Evolutionary conservation across 352 stramenopile species (phyloP), one percentile per base, ranked within the genome.

Genomic region (Phytophthora tubulina): DNA sequence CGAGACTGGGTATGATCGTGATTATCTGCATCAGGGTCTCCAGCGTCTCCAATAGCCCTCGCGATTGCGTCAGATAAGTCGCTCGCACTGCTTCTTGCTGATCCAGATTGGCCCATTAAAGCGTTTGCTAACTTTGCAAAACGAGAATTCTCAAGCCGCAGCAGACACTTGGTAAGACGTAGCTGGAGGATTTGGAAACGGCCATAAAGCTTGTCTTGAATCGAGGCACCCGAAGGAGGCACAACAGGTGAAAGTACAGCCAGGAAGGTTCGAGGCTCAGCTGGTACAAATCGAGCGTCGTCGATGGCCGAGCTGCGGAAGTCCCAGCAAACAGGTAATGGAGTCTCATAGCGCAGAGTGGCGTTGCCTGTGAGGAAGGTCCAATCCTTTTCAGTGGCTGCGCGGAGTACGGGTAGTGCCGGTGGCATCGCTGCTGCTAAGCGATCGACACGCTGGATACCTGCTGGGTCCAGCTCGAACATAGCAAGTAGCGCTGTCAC

Each of bases 131-230:
- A 61, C 17, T 86, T 73, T 44, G 61, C 62, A 45, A 91, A 88
- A 0, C 80, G 79, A 13, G 81, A 81, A 36, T 93, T 84, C 11
- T 88, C 54, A 0, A 85, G 73, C 51, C 84, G 84, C 63, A 95
- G 75, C 42, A 83, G 72, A 52, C 84, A 90, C 62, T 96, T 96
- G 6, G 78, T 76, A 11, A 76, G 61, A 35, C 79, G 74, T 30
- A 96, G 81, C 13, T 77, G 62, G 61, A 96, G 89, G 49, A 91
- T 75, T 48, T 86, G 73, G 72, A 94, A 94, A 21, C 67, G 53
- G 2, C 88, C 88, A 33, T 85, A 90, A 14, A 96, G 66, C 45
- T 88, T 91, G 73, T 96, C 86, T 67, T 96, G 88, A 4, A 94
- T 75, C 1, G 66, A 61, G 3, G 88, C 70, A 3, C 80, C 81